A percentile compares a stretch with the other conserved stretches of the same genome.
Evolutionary conservation across 495 filamentous ascomycete species (phyloP).

Genomic region (Hypoxylon crocopeplum): DNA sequence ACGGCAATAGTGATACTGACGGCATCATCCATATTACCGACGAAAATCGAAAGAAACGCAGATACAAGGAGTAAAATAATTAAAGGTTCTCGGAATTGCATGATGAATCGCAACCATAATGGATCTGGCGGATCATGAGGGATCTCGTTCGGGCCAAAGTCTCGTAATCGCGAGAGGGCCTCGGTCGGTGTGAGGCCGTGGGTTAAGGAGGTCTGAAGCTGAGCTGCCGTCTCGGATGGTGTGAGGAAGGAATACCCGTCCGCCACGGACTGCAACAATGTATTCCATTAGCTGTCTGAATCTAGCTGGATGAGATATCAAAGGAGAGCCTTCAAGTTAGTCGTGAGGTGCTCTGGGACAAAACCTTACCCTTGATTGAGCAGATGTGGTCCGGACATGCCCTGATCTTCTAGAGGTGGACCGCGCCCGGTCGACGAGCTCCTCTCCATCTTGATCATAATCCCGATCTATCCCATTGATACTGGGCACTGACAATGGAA

Average conservation of each 20-base stretch:
- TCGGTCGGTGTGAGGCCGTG: conserved; percentile 82
- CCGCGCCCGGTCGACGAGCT: conserved; percentile 38
- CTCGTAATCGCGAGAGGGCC: conserved; percentile 76
- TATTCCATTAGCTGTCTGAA: conserved; percentile 12
- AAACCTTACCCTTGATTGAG: conserved; percentile 54
- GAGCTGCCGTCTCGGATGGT: conserved; percentile 76
- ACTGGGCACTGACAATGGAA: conserved; percentile 42
- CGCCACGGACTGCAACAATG: conserved; percentile 48
- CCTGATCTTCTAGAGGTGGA: conserved; percentile 42
- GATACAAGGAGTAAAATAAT: conserved; percentile 87
- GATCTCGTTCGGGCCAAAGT: conserved; percentile 91
- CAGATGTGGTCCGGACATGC: conserved; percentile 51
- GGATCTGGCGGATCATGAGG: conserved; percentile 93
- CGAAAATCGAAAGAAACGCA: conserved; percentile 86
- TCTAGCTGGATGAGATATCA: background rate
- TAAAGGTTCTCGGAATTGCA: conserved; percentile 95
- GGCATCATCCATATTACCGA: conserved; percentile 96
- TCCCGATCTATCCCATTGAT: conserved; percentile 41
- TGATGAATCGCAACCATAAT: conserved; percentile 90
- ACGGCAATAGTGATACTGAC: conserved; percentile 94
- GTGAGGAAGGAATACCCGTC: conserved; percentile 66
- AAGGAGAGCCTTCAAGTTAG: no score
- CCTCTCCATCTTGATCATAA: conserved; percentile 34
- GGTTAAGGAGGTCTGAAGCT: conserved; percentile 80
- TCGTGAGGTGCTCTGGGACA: no score